Percentiles rank a stretch among this genome's conserved stretches.
Conservation (phyloP, 192 early-diverging fungal species). For the Diversispora eburnea region DNA sequence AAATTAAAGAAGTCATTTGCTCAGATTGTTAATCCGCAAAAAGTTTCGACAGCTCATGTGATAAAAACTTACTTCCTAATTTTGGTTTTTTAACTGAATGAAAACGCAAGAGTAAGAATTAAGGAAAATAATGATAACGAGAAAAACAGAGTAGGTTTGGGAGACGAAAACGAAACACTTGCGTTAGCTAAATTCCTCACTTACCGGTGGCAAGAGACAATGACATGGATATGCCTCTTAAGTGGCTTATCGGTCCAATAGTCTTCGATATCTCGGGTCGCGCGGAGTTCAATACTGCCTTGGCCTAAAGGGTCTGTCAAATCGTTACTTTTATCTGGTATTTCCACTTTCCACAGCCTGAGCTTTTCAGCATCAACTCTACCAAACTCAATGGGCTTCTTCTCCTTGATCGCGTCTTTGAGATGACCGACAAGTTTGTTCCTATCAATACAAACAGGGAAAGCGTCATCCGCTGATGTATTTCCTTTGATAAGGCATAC, state of each 20-base stretch:
- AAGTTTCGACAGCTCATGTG: constrained; percentile 1
- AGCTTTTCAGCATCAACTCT: not conserved
- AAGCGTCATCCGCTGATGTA: not conserved
- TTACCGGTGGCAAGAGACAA: too few species aligned
- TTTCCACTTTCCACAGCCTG: not conserved
- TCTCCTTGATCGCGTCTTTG: not conserved
- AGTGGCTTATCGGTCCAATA: too few species aligned
- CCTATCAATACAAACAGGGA: not conserved
- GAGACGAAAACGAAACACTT: too few species aligned
- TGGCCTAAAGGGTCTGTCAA: too few species aligned
- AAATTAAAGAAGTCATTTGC: constrained; percentile 6
- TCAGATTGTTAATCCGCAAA: not conserved
- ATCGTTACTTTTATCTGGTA: too few species aligned
- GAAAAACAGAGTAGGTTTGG: too few species aligned
- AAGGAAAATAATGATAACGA: too few species aligned
- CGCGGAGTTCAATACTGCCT: too few species aligned
- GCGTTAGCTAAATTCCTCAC: too few species aligned
- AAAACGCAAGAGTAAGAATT: not conserved
- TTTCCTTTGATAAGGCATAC: not conserved
- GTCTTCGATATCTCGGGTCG: too few species aligned
- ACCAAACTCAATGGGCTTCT: not conserved
- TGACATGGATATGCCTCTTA: too few species aligned
- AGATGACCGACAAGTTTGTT: not conserved
- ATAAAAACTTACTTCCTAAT: constrained; percentile 18
- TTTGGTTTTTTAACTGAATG: constrained; percentile 9